Base-by-base conservation (phyloP, 148 eudicot genomes). In the Arctostaphylos glauca region DNA sequence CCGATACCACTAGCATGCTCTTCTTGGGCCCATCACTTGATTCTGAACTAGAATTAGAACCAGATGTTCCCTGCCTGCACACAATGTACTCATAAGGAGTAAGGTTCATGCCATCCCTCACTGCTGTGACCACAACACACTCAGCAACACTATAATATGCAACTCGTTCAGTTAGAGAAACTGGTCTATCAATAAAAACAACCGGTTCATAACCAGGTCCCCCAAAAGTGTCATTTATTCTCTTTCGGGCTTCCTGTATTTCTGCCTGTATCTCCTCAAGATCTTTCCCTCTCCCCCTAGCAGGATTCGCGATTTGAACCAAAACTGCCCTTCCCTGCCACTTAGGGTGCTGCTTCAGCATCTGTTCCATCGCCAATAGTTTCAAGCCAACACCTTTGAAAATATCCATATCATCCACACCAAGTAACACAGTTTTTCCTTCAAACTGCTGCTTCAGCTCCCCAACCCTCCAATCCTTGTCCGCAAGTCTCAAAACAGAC, bases 61-160 rank as follows among this genome's bases (percentile, higher is more conserved):
- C 82, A 10, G 83, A 77, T 54, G 76, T 72, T 18, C 91, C 89
- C 58, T 91, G 90, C 80, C 94, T 88, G 59, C 86, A 87, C 7
- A 88, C 92, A 3, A 89, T 88, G 83, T 91, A 91, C 86, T 91
- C 91, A 14, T 91, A 91, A 16, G 94, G 94, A 18, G 85, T 91
- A 76, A 91, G 83, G 83, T 91, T 91, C 94, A 91, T 90, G 43
- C 94, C 94, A 80, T 91, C 94, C 74, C 94, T 85, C 46, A 91
- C 91, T 31, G 91, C 89, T 43, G 90, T 90, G 62, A 91, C 94
- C 46, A 90, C 88, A 62, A 88, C 90, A 75, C 92, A 91, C 80
- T 91, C 92, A 9, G 94, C 88, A 48, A 91, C 64, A 5, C 90
- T 79, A 64, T 81, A 91, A 75, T 91, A 91, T 10, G 92, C 91